Evolutionary conservation across 768 basidiomycete species (phyloP).

Genomic region (Mrakia gelida): DNA sequence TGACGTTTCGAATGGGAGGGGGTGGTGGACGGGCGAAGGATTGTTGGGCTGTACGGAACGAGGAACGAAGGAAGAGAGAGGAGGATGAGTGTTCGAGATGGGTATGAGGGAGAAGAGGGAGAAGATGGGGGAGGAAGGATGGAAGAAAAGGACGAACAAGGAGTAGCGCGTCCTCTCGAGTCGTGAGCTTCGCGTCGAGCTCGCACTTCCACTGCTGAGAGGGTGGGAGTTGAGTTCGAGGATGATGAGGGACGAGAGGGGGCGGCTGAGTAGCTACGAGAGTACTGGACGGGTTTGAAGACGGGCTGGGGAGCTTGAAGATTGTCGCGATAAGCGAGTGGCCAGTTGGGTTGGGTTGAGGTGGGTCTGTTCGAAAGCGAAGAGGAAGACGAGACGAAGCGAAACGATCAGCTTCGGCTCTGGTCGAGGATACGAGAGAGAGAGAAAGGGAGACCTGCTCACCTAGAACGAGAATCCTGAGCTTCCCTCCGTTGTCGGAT

Average conservation of each 20-base stretch:
- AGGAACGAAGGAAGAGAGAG: not conserved
- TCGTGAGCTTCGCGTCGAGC: not conserved
- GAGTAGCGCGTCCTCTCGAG: not conserved
- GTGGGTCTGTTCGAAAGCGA: no score
- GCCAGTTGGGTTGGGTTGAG: no score
- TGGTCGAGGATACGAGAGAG: not conserved
- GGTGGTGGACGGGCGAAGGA: not conserved
- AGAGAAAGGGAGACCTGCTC: not conserved
- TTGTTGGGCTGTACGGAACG: not conserved
- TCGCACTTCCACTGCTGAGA: not conserved
- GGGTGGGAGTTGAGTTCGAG: not conserved
- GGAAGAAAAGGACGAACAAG: not conserved
- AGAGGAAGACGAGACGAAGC: no score
- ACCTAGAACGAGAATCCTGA: not conserved
- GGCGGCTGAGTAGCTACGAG: no score
- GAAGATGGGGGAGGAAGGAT: no score
- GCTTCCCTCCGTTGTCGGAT: not conserved
- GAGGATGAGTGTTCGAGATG: not conserved
- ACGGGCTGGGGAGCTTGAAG: no score
- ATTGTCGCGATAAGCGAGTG: no score
- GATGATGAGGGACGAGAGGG: no score
- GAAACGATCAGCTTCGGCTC: no score
- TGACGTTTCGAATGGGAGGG: not conserved
- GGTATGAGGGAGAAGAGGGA: not conserved
- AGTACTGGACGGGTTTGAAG: no score